Base-by-base conservation (phyloP, 192 early-diverging fungal genomes). In the Entrophospora sp. region DNA sequence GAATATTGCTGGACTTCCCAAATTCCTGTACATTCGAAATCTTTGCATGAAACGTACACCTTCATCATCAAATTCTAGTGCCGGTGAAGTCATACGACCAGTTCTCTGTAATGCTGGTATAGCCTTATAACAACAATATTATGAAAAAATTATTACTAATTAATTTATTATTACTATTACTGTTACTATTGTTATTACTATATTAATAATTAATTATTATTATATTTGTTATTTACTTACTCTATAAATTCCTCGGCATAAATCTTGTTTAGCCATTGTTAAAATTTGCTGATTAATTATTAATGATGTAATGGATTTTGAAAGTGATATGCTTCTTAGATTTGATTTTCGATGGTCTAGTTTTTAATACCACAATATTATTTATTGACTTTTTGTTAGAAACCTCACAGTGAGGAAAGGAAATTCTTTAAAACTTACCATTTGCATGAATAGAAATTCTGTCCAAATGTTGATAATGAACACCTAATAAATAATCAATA, bases 401-500 rank as follows among this genome's bases (percentile, higher is more conserved):
- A 5, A 18, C 16, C 16, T 2, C 16, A 20, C 7, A 46, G 24
- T 20, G 18, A 22, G 9, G 10, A n/a, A 22, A 22, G 7, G 24
- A 46, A 46, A 46, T 24, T n/a, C n/a, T n/a, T n/a, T n/a, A n/a
- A n/a, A 24, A 46, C 2, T 18, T 57, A 57, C 55, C 55, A 13
- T 31, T 37, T 22, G 24, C 30, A 32, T 66, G 52, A 6, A 66
- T 20, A 22, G 28, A 25, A 24, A 20, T 66, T 31, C 64, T 66
- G 30, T 66, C 64, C 18, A 66, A 31, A 31, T 66, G 64, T 5
- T 55, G 64, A 55, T 55, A 43, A 55, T 66, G 64, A 40, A 66
- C 64, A 31, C 64, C 64, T 14, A 66, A 55, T 55, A 66, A 31
- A 42, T 66, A 66, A 55, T 66, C 64, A 20, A 66, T 10, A 66